A percentile compares a stretch with the other conserved stretches of the same genome.
These are phyloP conservation scores for Sisymbrium altissimum DNA, from an alignment of 345 rosid genomes.

Conservation along the genomic window DNA sequence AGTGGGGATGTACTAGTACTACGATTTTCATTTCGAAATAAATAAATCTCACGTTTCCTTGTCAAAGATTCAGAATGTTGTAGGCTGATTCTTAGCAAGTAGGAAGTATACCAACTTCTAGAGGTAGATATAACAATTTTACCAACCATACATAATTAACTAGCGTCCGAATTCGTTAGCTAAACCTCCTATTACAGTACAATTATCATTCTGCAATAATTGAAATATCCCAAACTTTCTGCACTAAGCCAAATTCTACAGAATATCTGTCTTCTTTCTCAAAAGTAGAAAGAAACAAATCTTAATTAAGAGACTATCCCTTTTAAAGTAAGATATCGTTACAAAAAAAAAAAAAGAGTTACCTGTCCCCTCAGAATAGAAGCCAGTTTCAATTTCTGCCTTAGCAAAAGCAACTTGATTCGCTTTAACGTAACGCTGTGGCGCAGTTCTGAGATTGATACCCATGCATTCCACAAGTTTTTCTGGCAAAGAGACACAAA, in stretches of 20 bases:
- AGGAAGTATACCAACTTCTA: conserved; percentile 18
- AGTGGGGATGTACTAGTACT: not conserved
- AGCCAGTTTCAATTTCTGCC: conserved; percentile 70
- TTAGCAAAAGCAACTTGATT: conserved; percentile 64
- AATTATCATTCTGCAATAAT: not conserved
- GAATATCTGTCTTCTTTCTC: conserved; percentile 3
- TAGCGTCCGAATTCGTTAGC: not conserved
- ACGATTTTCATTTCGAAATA: not conserved
- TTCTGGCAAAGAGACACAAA: conserved; percentile 45
- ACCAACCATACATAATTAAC: conserved; percentile 16
- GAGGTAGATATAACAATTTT: not conserved
- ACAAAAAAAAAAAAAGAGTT: conserved; percentile 11
- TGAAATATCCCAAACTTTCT: conserved; percentile 5
- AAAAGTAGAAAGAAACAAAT: not conserved
- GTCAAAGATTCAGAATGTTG: conserved; percentile 17
- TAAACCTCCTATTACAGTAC: not conserved
- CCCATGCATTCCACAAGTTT: conserved; percentile 65
- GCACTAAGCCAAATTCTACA: conserved; percentile 9
- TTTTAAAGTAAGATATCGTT: conserved; percentile 12
- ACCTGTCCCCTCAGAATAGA: conserved; percentile 80
- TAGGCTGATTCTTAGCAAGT: conserved; percentile 17
- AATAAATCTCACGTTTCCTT: conserved; percentile 8
- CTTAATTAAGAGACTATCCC: not conserved
- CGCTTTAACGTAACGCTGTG: conserved; percentile 78
- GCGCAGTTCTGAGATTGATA: conserved; percentile 59